Base-by-base conservation (phyloP, 2,329 filamentous ascomycete genomes). In the Fusarium agapanthi region DNA sequence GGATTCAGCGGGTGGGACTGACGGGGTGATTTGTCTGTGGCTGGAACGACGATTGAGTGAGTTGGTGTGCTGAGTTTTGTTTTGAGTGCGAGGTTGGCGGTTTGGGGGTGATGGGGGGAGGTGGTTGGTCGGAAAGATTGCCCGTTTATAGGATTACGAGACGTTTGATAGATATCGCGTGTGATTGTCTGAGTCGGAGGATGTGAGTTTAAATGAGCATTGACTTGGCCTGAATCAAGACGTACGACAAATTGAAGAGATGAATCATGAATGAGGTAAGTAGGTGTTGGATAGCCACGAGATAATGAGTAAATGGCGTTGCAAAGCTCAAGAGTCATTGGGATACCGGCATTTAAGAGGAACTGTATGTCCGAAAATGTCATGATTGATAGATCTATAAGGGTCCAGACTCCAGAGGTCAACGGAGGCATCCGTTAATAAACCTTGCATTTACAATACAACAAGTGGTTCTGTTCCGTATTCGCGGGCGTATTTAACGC, bases 41-140 rank as follows among this genome's bases (percentile, higher is more conserved):
- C 66, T 73, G 59, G 70, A 70, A 35, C 50, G 38, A 40, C 68
- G 41, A 67, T 54, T 53, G 54, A 63, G 50, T 56, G 57, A 66
- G 63, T 59, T 65, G 64, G 43, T 65, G 64, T 59, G 28, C 51
- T 65, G 62, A 30, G 62, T 34, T 50, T 57, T 58, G 62, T 34
- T 50, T 57, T 58, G 55, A 50, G 43, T 62, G 57, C 30, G 66
- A 57, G 67, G 67, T 71, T 53, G 67, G 62, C 22, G 43, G 35
- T 38, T 55, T 65, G 62, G 40, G 56, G 55, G 32, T 48, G 44
- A 41, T 30, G 47, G 47, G 50, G 54, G 54, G 32, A 50, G 71
- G 67, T 74, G 71, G 63, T 65, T 73, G 71, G 71, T 72, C 45
- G 63, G 63, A 56, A 35, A 60, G 56, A 44, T 44, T 60, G 54